A percentile compares a stretch with the other conserved stretches of the same genome.
Conservation (phyloP, 2,329 filamentous ascomycete genomes). For the Pseudogymnoascus sp. region DNA sequence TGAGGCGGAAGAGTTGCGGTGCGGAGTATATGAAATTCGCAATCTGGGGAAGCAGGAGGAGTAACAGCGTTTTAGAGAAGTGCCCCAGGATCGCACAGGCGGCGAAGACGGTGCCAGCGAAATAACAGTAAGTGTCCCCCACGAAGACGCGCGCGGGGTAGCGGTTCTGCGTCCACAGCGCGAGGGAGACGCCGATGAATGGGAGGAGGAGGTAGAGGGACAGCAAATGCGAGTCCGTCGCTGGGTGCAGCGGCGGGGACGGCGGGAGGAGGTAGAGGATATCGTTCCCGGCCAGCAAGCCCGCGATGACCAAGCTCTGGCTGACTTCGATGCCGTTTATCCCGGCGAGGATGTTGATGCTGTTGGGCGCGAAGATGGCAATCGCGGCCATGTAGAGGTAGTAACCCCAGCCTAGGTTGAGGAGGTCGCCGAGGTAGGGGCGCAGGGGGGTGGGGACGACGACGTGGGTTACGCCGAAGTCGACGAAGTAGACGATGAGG, state of each 20-base stretch:
- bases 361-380: constrained; percentile 96
- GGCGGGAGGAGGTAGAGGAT: constrained; percentile 74
- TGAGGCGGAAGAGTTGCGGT: constrained; percentile 80
- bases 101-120: constrained; percentile 97
- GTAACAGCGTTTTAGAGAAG: constrained; percentile 91
- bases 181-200: constrained; percentile 85
- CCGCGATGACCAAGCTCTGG: constrained; percentile 84
- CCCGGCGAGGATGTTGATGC: constrained; percentile 99
- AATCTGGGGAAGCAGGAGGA: constrained; percentile 86
- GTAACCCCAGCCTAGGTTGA: constrained; percentile 77
- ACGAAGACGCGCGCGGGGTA: constrained; percentile 93
- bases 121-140: constrained; percentile 98
- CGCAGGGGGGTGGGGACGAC: constrained; percentile 82
- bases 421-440: constrained; percentile 67
- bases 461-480: constrained; percentile 94
- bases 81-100: constrained; percentile 94
- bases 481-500: constrained; percentile 94
- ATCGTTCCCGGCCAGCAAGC: constrained; percentile 79
- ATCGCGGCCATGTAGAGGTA: constrained; percentile 95
- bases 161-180: constrained; percentile 87
- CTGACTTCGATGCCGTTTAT: constrained; percentile 97
- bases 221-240: constrained; percentile 91
- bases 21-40: constrained; percentile 94
- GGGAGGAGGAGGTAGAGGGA: constrained; percentile 90
- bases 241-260: constrained; percentile 67